Conservation (phyloP, 768 basidiomycete genomes). For the Lactarius evosmus region DNA sequence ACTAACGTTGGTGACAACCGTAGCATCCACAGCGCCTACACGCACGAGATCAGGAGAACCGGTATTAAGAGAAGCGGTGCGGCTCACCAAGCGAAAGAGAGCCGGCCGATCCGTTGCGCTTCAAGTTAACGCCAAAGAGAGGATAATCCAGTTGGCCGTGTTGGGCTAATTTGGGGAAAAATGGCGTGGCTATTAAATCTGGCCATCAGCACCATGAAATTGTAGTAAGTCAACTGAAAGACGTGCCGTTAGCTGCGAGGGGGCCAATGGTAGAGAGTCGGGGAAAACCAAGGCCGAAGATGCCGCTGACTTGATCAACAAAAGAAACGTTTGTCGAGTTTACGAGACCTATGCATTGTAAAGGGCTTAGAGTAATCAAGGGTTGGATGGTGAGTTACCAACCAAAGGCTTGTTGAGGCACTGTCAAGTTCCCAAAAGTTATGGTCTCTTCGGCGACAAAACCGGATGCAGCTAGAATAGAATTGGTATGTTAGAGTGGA, state of each 20-base stretch:
- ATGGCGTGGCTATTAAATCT: slow-evolving; percentile 53
- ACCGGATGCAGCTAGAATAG: slow-evolving; percentile 54
- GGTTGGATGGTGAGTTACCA: slow-evolving; percentile 28
- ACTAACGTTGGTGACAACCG: slow-evolving; percentile 58
- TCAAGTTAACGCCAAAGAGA: slow-evolving; percentile 68
- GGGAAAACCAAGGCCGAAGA: slow-evolving; percentile 75
- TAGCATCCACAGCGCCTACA: slow-evolving; percentile 71
- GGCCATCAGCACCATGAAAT: slow-evolving; percentile 7
- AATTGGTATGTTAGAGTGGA: neutral
- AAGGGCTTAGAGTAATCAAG: neutral
- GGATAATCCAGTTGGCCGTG: slow-evolving; percentile 69
- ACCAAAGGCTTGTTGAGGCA: slow-evolving; percentile 67
- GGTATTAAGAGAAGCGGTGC: slow-evolving; percentile 1
- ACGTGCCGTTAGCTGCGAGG: slow-evolving; percentile 48
- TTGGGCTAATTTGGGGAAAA: slow-evolving; percentile 59
- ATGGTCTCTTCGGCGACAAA: slow-evolving; percentile 69
- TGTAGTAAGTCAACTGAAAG: neutral
- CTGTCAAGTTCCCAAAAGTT: slow-evolving; percentile 55
- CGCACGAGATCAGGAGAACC: slow-evolving; percentile 7
- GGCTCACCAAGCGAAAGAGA: slow-evolving; percentile 59
- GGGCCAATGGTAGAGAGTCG: slow-evolving; percentile 60
- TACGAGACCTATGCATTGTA: slow-evolving; percentile 54
- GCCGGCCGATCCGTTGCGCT: slow-evolving; percentile 52
- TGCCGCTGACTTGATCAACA: slow-evolving; percentile 61
- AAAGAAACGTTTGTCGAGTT: slow-evolving; percentile 61